Percentiles rank a stretch among this genome's conserved stretches.
Evolutionary conservation across 2,329 filamentous ascomycete species (phyloP).

Genomic region (Ophiocordyceps australis): DNA sequence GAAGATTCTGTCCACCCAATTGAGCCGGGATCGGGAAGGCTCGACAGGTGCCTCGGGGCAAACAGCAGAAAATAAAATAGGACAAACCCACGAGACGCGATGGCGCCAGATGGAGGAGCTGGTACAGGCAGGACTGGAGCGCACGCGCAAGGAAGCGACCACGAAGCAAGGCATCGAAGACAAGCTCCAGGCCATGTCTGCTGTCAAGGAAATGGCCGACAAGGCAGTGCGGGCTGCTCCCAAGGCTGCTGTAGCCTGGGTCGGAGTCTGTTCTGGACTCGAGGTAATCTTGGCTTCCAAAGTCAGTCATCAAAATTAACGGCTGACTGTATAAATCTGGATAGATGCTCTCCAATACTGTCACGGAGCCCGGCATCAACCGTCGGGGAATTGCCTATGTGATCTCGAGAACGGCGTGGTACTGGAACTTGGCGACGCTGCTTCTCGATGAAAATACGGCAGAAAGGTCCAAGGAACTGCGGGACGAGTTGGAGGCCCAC

Average conservation of each 20-base stretch:
- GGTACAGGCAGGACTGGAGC: constrained; percentile 9
- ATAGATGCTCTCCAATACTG: constrained; percentile 13
- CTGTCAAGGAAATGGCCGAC: constrained; percentile 8
- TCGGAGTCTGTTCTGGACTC: constrained; percentile 11
- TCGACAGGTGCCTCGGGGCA: no score
- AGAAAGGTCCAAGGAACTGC: constrained; percentile 17
- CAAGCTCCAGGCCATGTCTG: constrained; percentile 7
- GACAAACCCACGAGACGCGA: no score
- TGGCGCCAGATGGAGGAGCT: constrained; percentile 11
- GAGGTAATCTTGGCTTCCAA: background rate
- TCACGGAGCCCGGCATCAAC: constrained; percentile 10
- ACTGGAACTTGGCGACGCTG: background rate
- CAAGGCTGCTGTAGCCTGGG: constrained; percentile 17
- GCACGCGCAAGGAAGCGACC: constrained; percentile 7
- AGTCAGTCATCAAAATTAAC: background rate
- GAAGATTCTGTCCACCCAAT: no score
- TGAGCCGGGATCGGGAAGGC: no score
- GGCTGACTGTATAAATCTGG: constrained; percentile 4
- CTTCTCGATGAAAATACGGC: background rate
- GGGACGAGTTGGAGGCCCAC: constrained; percentile 6
- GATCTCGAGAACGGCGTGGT: constrained; percentile 11
- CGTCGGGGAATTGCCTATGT: constrained; percentile 15
- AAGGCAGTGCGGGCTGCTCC: constrained; percentile 9
- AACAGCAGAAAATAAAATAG: no score
- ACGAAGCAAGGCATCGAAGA: constrained; percentile 8